Base-by-base conservation (phyloP, 2,329 filamentous ascomycete genomes). In the Claviceps pazoutovae region DNA sequence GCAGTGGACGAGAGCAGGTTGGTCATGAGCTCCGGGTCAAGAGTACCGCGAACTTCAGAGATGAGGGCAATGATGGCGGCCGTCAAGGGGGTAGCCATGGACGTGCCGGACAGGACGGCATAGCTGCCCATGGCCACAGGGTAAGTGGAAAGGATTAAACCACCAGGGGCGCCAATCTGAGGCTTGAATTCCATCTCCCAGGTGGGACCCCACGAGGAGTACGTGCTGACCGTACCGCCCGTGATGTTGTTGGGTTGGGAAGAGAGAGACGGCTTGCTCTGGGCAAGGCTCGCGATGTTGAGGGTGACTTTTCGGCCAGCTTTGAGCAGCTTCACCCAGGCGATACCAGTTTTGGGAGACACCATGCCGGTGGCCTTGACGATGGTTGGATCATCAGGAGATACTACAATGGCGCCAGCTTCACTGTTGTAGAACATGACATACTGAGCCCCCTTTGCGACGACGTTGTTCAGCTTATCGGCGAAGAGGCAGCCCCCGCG, bases 351-450 rank as follows among this genome's bases (percentile, higher is more conserved):
- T 62, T 79, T 17, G 17, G 16, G n/a, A 14, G 41, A 14, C 11
- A 60, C 36, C 41, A 74, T 34, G 34, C 45, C 48, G 14, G 42
- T 60, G 1, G 67, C 67, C 0, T 49, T 37, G 0, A 61, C 55
- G 4, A 67, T 64, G 39, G 68, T 61, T 6, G 68, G 65, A 5
- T 42, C 6, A 5, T 19, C 37, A 13, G 16, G 44, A 13, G 19
- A 9, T 2, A 41, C 16, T 5, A 5, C 5, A 13, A 26, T 9
- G 74, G 76, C 8, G 16, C 26, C 13, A 2, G 19, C 17, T 56
- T 52, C 56, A 55, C 75, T 78, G 69, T 83, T 82, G 64, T 83
- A 84, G 59, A 81, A 68, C 57, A 84, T 65, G 51, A 84, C 64
- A 56, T 82, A 81, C 59, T 75, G 73, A 48, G 78, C 81, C 7